Evolutionary conservation across 148 eudicot genomes (phyloP), one percentile per base, ranked within the genome.

Genomic region (Cornus suecica): DNA sequence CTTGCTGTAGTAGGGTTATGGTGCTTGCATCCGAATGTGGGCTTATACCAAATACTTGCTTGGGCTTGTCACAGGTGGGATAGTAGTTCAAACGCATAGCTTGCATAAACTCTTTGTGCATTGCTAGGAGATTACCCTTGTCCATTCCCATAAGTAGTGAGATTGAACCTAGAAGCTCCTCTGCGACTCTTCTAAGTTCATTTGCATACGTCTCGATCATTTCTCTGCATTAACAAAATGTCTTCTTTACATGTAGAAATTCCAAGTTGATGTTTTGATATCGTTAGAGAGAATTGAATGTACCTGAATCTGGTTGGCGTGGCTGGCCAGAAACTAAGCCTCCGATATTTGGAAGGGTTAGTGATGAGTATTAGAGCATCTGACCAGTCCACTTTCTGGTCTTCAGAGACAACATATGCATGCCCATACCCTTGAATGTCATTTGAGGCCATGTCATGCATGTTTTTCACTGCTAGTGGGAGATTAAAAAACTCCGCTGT

Each of bases 101-200:
- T n/a, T 23, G 51, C 14, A 24, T 52, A 45, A 66, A 65, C 18
- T 65, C 62, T 18, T 64, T 56, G 71, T 75, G 78, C 32, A 75
- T 37, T 64, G 66, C 56, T 27, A 25, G 27, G 5, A 75, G 41
- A 48, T 1, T 24, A 51, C 31, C 16, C 11, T 37, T 48, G 52
- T 75, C 78, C 71, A 75, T 51, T 13, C 63, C 78, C 78, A 75
- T 75, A 10, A 48, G 23, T 18, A 66, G 26, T 20, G 78, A 75
- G 16, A 75, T 20, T 11, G 30, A 65, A 30, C 64, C 48, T 26
- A 75, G 20, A 24, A 75, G 60, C 42, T 66, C 67, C 14, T 66
- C 27, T 61, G 10, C 23, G 25, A 75, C 65, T 20, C 22, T 75
- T 26, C 58, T 28, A 8, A 75, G 3, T 65, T 48, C 45, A 10